Evolutionary conservation across 2,329 filamentous ascomycete species (phyloP).

Genomic region (Cladosporium sp.): DNA sequence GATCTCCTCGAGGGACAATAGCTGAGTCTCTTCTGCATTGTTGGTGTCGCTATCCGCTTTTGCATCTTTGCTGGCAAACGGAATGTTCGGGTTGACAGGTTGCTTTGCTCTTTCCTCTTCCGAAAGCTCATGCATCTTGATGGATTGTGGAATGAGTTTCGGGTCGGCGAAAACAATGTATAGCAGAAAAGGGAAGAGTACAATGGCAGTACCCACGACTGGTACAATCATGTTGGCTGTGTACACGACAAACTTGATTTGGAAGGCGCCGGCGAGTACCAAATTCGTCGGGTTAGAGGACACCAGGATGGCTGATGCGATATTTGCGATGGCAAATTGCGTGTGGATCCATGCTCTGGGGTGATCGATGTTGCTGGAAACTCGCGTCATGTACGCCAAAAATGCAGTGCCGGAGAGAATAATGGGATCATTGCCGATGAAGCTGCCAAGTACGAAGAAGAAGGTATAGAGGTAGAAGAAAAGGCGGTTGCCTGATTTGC

Average conservation of each 20-base stretch:
- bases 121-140: conserved; percentile 67
- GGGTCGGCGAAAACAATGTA: conserved; percentile 68
- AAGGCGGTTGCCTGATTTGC: conserved; percentile 64
- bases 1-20: conserved; percentile 68
- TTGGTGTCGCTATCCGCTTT: conserved; percentile 46
- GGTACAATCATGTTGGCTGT: conserved; percentile 78
- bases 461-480: conserved; percentile 74
- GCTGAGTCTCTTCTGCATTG: conserved; percentile 54
- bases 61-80: conserved; percentile 58
- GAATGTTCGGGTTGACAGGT: conserved; percentile 73
- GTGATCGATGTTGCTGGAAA: conserved; percentile 70
- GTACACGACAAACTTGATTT: conserved; percentile 70
- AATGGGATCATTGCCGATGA: conserved; percentile 74
- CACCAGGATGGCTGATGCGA: conserved; percentile 72
- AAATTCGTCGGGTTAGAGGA: conserved; percentile 78
- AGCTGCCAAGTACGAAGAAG: conserved; percentile 66
- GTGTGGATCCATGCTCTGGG: conserved; percentile 72
- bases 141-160: conserved; percentile 62
- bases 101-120: conserved; percentile 55
- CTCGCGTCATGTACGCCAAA: conserved; percentile 73
- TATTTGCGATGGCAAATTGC: conserved; percentile 72
- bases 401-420: conserved; percentile 74
- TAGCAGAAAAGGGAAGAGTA: conserved; percentile 68
- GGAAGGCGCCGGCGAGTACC: conserved; percentile 70
- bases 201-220: conserved; percentile 64